Evolutionary conservation across 2,329 filamentous ascomycete genomes (phyloP), one percentile per base, ranked within the genome.

Genomic region (Fusarium sp.): DNA sequence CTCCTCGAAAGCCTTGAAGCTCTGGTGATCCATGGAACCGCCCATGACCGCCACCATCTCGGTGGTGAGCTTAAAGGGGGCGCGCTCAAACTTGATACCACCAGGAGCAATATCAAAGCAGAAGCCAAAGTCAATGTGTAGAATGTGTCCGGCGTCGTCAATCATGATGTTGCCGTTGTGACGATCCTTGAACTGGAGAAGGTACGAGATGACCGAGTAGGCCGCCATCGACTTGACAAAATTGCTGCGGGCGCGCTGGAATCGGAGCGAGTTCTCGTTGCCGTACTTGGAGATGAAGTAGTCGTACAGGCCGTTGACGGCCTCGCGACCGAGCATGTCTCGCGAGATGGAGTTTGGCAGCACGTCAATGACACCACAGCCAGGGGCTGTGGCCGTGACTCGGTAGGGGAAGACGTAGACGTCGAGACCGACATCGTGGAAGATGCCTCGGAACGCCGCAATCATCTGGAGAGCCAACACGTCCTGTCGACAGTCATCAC

Each of bases 81-180:
- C 97, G 27, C 97, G 93, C 86, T 99, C 97, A 81, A 99, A 99
- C 78, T 95, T 96, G 80, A 99, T 95, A 69, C 97, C 97, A 57
- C 97, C 97, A 0, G 97, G 97, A 2, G 95, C 97, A 77, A 99
- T 98, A 81, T 99, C 97, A 84, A 99, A 99, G 85, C 96, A 98
- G 89, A 99, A 99, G 11, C 97, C 97, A 80, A 99, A 99, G 83
- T 99, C 97, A 77, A 99, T 98, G 86, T 99, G 97, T 64, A 99
- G 90, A 79, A 99, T 98, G 84, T 99, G 97, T 5, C 97, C 97
- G 1, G 93, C 94, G 80, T 98, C 96, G 82, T 99, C 96, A 73
- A 99, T 92, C 97, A 99, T 99, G 86, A 99, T 99, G 86, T 99
- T 99, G 72, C 97, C 97, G 83, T 99, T 99, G 86, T 99, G 97